Percentiles rank a stretch among this genome's conserved stretches.
Conservation (phyloP, 2,329 filamentous ascomycete species). For the Cadophora malorum region DNA sequence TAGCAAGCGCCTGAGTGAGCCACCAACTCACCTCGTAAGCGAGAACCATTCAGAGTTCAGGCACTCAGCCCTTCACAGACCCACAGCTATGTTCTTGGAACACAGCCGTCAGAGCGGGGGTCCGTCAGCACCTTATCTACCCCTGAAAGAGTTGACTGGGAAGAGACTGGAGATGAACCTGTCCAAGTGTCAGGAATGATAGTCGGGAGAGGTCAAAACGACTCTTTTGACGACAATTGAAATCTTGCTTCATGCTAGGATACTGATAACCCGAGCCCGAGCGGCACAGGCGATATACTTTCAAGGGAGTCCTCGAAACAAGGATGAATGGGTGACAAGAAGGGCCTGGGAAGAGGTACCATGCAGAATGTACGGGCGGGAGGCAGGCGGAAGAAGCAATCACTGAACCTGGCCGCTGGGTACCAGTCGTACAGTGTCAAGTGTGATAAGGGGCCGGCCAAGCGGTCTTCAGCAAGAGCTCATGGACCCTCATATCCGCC, state of each 20-base stretch:
- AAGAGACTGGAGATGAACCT: constrained; percentile 10
- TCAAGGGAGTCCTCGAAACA: constrained; percentile 3
- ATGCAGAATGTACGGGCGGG: constrained; percentile 4
- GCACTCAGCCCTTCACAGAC: constrained; percentile 24
- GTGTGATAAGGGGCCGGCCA: constrained; percentile 5
- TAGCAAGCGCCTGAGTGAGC: constrained; percentile 20
- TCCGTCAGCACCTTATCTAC: constrained; percentile 34
- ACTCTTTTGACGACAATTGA: neutral
- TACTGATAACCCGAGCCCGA: neutral
- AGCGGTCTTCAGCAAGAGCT: neutral
- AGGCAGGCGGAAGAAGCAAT: constrained; percentile 3
- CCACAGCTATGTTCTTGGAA: constrained; percentile 26
- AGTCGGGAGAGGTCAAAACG: neutral
- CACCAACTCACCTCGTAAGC: constrained; percentile 19
- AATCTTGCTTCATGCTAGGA: neutral
- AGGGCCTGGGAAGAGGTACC: constrained; percentile 4
- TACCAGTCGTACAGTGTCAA: constrained; percentile 11
- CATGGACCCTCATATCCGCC: constrained; percentile 10
- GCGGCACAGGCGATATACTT: neutral
- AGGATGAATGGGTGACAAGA: constrained; percentile 2
- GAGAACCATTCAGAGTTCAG: constrained; percentile 11
- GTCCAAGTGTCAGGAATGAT: constrained; percentile 2
- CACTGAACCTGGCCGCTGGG: constrained; percentile 2
- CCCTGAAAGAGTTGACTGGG: constrained; percentile 20
- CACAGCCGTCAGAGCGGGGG: constrained; percentile 31